Evolutionary conservation across 2,329 filamentous ascomycete species (phyloP).

Genomic region (Exophiala dermatitidis): DNA sequence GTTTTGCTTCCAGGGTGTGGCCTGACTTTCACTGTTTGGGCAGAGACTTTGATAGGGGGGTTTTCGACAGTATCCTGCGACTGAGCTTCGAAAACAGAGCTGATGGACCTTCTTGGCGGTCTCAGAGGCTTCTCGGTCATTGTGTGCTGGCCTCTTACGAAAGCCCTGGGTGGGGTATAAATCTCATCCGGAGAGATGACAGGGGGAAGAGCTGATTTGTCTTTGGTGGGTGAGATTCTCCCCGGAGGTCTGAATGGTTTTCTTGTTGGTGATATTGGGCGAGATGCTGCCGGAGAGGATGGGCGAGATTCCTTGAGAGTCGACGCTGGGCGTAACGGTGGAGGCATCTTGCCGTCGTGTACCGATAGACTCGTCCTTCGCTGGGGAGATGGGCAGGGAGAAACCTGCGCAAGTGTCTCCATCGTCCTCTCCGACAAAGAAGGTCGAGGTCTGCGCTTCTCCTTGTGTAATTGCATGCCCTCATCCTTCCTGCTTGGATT

Average conservation of each 20-base stretch:
- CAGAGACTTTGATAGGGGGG: not conserved
- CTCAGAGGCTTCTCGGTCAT: slow-evolving; percentile 19
- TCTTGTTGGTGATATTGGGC: slow-evolving; percentile 20
- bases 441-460: slow-evolving; percentile 32
- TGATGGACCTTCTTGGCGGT: slow-evolving; percentile 7
- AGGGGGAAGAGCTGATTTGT: slow-evolving; percentile 5
- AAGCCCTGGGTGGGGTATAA: slow-evolving; percentile 24
- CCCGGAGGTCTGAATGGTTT: slow-evolving; percentile 22
- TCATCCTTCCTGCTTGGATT: slow-evolving; percentile 15
- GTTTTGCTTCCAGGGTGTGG: slow-evolving; percentile 8
- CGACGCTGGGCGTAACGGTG: slow-evolving; percentile 58
- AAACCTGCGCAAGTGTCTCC: slow-evolving; percentile 71
- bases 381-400: slow-evolving; percentile 66
- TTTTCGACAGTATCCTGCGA: not conserved
- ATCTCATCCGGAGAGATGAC: slow-evolving; percentile 18
- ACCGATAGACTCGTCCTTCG: slow-evolving; percentile 65
- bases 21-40: slow-evolving; percentile 11
- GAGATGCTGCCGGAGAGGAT: slow-evolving; percentile 9
- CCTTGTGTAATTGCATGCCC: slow-evolving; percentile 2
- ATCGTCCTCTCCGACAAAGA: slow-evolving; percentile 79
- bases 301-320: slow-evolving; percentile 39
- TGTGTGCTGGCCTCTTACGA: slow-evolving; percentile 21
- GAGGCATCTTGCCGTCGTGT: slow-evolving; percentile 52
- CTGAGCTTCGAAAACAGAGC: slow-evolving; percentile 8
- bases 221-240: slow-evolving; percentile 21